Conservation (phyloP, 495 filamentous ascomycete genomes). For the Daldinia concentrica region DNA sequence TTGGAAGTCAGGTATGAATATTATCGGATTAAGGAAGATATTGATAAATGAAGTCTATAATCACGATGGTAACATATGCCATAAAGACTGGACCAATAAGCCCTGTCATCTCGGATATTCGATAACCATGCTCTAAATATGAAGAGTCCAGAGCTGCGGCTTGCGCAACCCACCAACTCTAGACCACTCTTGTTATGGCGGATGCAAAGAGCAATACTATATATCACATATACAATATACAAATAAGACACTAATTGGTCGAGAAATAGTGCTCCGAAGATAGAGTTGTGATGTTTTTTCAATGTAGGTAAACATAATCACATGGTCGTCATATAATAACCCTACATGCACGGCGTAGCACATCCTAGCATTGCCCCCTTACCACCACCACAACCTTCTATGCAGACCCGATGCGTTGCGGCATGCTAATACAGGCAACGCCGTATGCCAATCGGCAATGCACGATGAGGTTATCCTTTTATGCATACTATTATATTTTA, state of each 20-base stretch:
- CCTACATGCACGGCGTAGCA: background rate
- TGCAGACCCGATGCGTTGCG: conserved; percentile 4
- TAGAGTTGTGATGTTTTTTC: conserved; percentile 34
- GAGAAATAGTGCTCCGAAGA: conserved; percentile 7
- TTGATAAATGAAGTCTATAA: no score
- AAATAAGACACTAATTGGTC: background rate
- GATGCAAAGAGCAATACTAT: no score
- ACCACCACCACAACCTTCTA: conserved; percentile 8
- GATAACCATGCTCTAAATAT: background rate
- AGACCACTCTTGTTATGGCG: background rate
- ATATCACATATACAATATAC: background rate
- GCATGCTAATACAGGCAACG: conserved; percentile 12
- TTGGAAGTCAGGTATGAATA: background rate
- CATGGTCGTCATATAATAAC: background rate
- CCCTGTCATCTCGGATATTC: background rate
- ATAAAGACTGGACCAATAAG: background rate
- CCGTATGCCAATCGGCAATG: conserved; percentile 13
- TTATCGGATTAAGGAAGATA: background rate
- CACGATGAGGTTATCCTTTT: conserved; percentile 14
- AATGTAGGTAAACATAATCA: background rate
- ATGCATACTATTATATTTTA: conserved; percentile 29
- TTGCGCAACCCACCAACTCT: background rate
- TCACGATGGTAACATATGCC: background rate
- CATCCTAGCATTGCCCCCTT: background rate
- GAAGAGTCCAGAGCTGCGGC: no score